Evolutionary conservation across 352 stramenopile genomes (phyloP).

Genomic region (Phytopythium montanum): DNA sequence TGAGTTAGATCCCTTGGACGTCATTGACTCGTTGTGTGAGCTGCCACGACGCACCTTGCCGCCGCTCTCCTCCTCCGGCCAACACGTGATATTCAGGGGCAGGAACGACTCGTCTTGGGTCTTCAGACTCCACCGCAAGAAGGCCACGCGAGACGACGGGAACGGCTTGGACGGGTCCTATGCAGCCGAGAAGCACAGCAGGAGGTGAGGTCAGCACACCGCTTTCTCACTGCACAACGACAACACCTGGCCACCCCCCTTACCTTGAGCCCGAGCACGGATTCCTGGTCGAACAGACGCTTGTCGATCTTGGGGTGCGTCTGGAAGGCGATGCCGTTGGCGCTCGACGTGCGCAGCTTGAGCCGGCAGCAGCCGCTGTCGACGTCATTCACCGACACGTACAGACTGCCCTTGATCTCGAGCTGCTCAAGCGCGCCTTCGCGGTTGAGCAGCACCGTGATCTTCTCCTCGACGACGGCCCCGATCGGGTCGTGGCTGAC

Average conservation of each 20-base stretch:
- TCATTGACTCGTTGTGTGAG: background rate
- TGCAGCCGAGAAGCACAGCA: background rate
- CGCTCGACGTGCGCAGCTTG: slow-evolving; percentile 61
- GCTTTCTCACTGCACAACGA: background rate
- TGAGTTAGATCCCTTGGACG: background rate
- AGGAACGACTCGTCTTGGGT: slow-evolving; percentile 84
- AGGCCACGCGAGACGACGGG: slow-evolving; percentile 70
- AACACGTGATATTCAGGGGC: slow-evolving; percentile 86
- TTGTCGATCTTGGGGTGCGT: slow-evolving; percentile 89
- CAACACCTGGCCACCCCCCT: background rate
- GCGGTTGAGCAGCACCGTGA: slow-evolving; percentile 78
- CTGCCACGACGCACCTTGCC: slow-evolving; percentile 45
- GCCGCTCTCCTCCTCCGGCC: slow-evolving; percentile 79
- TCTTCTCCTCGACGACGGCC: slow-evolving; percentile 84
- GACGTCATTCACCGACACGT: slow-evolving; percentile 79
- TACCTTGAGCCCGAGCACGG: slow-evolving; percentile 71
- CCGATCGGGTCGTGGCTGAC: slow-evolving; percentile 82
- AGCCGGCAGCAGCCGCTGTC: slow-evolving; percentile 64
- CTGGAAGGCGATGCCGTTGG: slow-evolving; percentile 79
- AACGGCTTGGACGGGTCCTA: slow-evolving; percentile 81
- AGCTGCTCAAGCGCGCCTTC: slow-evolving; percentile 82
- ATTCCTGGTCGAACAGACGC: slow-evolving; percentile 81
- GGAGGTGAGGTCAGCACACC: background rate
- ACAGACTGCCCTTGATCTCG: slow-evolving; percentile 86
- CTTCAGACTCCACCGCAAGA: slow-evolving; percentile 86